A percentile compares a stretch with the other conserved stretches of the same genome.
Evolutionary conservation across 2,329 filamentous ascomycete genomes (phyloP).

Genomic region (Neofusicoccum kwambonambiense): DNA sequence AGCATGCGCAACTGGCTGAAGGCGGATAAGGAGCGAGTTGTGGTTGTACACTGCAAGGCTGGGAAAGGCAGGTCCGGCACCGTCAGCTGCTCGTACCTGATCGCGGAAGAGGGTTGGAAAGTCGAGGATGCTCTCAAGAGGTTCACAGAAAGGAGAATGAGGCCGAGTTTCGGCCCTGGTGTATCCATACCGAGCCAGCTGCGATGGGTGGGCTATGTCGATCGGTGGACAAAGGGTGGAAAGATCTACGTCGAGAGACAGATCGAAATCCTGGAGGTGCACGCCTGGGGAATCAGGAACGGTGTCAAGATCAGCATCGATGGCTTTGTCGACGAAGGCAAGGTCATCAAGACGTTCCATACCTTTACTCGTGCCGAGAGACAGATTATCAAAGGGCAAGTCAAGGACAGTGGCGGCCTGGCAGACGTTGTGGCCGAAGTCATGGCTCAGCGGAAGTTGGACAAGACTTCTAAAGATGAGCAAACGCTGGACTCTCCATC

Average conservation of each 20-base stretch:
- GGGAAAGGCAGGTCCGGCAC: slow-evolving; percentile 93
- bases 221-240: slow-evolving; percentile 73
- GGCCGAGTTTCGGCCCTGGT: slow-evolving; percentile 81
- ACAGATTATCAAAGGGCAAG: slow-evolving; percentile 60
- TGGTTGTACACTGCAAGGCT: slow-evolving; percentile 95
- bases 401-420: slow-evolving; percentile 42
- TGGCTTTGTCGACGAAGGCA: slow-evolving; percentile 85
- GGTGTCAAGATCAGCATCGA: slow-evolving; percentile 86
- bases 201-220: slow-evolving; percentile 83
- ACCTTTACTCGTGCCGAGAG: slow-evolving; percentile 74
- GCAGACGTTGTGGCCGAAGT: slow-evolving; percentile 47
- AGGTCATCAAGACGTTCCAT: slow-evolving; percentile 79
- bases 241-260: slow-evolving; percentile 81
- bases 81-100: slow-evolving; percentile 82
- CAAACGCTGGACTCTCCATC: slow-evolving; percentile 1
- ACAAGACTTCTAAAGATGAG: slow-evolving; percentile 19
- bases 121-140: slow-evolving; percentile 61
- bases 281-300: slow-evolving; percentile 82
- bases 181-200: slow-evolving; percentile 92
- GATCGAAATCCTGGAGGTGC: slow-evolving; percentile 83
- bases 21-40: slow-evolving; percentile 60
- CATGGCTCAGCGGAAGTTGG: slow-evolving; percentile 29
- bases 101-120: slow-evolving; percentile 77
- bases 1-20: slow-evolving; percentile 87
- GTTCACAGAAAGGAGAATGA: slow-evolving; percentile 84